A percentile compares a stretch with the other conserved stretches of the same genome.
Evolutionary conservation across 805 yeast genomes (phyloP).

Genomic region (Geotrichum ghanense): DNA sequence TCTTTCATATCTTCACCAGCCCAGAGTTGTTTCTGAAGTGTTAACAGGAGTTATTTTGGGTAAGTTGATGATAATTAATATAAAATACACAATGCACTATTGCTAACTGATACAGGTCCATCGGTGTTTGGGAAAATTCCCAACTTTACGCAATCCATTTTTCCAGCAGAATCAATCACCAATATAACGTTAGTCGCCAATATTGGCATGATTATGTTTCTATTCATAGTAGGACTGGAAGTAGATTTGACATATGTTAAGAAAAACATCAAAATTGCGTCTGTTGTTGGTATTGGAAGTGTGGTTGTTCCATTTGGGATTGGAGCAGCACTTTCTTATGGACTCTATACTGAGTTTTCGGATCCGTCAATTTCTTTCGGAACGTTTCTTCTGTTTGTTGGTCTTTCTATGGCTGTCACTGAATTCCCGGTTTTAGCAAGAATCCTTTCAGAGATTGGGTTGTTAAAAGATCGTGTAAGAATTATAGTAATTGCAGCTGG

Average conservation of each 20-base stretch:
- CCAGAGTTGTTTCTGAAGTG: conserved; percentile 74
- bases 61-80: not conserved
- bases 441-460: conserved; percentile 59
- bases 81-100: no score
- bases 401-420: conserved; percentile 74
- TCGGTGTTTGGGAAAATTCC: conserved; percentile 65
- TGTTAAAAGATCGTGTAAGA: conserved; percentile 54
- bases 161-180: conserved; percentile 51
- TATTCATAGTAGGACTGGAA: conserved; percentile 70
- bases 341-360: conserved; percentile 40
- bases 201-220: conserved; percentile 59
- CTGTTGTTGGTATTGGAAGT: conserved; percentile 57
- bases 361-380: conserved; percentile 42
- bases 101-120: conserved; percentile 27
- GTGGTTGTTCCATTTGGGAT: conserved; percentile 74
- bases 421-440: conserved; percentile 80
- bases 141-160: conserved; percentile 49
- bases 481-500: conserved; percentile 70
- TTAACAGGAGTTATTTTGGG: conserved; percentile 66
- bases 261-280: conserved; percentile 48
- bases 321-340: conserved; percentile 62
- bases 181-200: conserved; percentile 60
- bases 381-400: conserved; percentile 68
- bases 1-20: conserved; percentile 52
- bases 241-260: conserved; percentile 58